These are phyloP conservation scores for Didymella glomerata DNA, from an alignment of 2,329 filamentous ascomycete species.

Conservation along the genomic window DNA sequence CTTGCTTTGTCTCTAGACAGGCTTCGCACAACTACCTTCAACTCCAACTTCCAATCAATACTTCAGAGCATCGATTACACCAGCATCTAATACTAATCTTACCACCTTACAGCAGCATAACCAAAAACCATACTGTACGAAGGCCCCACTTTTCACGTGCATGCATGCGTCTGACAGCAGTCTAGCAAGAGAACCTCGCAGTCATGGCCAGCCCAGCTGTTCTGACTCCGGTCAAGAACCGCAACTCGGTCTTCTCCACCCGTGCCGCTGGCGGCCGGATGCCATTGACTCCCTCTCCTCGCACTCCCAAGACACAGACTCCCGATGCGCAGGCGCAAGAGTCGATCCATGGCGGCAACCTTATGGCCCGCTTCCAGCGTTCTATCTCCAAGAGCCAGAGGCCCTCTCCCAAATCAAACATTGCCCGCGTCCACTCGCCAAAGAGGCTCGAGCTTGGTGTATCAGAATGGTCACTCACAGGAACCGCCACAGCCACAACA, in stretches of 20 bases:
- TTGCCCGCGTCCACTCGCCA: constrained; percentile 78
- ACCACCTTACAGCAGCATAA: constrained; percentile 37
- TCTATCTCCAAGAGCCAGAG: constrained; percentile 71
- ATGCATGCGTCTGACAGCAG: constrained; percentile 30
- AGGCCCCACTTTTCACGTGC: constrained; percentile 15
- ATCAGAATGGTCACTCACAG: constrained; percentile 89
- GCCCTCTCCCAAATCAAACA: constrained; percentile 96
- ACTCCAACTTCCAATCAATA: constrained; percentile 45
- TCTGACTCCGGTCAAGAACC: constrained; percentile 93
- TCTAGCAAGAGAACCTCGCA: constrained; percentile 39
- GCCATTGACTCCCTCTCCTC: constrained; percentile 91
- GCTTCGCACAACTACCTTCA: constrained; percentile 33
- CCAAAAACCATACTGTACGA: constrained; percentile 42
- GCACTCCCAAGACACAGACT: constrained; percentile 61
- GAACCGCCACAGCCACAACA: constrained; percentile 68
- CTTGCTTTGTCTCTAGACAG: constrained; percentile 22
- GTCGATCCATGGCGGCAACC: constrained; percentile 76
- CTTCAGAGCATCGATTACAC: constrained; percentile 51
- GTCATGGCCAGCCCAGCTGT: constrained; percentile 84
- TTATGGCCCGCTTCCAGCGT: constrained; percentile 80
- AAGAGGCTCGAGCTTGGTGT: constrained; percentile 89
- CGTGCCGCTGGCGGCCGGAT: constrained; percentile 94
- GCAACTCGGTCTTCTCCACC: constrained; percentile 88
- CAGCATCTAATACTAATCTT: constrained; percentile 52
- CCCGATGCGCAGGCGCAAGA: constrained; percentile 63